Evolutionary conservation across 192 early-diverging fungal species (phyloP).

Genomic region (Mortierella hygrophila): DNA sequence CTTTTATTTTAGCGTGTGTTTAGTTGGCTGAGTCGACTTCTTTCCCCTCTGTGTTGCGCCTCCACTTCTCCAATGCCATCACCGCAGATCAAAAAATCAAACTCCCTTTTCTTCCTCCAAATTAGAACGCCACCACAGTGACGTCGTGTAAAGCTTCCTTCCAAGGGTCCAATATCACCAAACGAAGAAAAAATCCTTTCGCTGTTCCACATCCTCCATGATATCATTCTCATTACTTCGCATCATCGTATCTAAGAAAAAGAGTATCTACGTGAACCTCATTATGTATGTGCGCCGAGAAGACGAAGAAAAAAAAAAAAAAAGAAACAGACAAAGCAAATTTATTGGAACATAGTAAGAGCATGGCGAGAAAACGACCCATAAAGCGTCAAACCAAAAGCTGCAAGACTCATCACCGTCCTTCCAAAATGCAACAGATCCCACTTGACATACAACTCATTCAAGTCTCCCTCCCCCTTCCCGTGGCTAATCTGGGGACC

Average conservation of each 20-base stretch:
- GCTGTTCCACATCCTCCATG: too few relatives aligned
- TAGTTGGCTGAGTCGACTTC: not conserved
- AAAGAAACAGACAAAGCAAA: not conserved
- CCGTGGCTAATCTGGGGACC: not conserved
- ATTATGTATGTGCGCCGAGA: not conserved
- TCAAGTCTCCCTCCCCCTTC: not conserved
- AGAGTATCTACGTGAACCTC: too few relatives aligned
- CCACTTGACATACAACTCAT: conserved; percentile 31
- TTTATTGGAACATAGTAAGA: conserved; percentile 1
- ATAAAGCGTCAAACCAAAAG: conserved; percentile 29
- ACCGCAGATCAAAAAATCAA: not conserved
- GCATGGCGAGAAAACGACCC: not conserved
- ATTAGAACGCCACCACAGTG: too few relatives aligned
- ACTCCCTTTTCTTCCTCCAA: not conserved
- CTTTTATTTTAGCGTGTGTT: not conserved
- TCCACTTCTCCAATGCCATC: not conserved
- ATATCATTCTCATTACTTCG: not conserved
- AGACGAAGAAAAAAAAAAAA: not conserved
- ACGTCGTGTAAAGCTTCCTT: too few relatives aligned
- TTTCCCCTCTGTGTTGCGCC: not conserved
- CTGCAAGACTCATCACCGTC: conserved; percentile 2
- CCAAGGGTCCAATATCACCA: not conserved
- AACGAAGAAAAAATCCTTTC: not conserved
- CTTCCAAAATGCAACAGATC: conserved; percentile 37
- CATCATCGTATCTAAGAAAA: not conserved